Evolutionary conservation across 257 asterid species (phyloP), one percentile per base, ranked within the genome.

Genomic region (Ligustrum vulgare): DNA sequence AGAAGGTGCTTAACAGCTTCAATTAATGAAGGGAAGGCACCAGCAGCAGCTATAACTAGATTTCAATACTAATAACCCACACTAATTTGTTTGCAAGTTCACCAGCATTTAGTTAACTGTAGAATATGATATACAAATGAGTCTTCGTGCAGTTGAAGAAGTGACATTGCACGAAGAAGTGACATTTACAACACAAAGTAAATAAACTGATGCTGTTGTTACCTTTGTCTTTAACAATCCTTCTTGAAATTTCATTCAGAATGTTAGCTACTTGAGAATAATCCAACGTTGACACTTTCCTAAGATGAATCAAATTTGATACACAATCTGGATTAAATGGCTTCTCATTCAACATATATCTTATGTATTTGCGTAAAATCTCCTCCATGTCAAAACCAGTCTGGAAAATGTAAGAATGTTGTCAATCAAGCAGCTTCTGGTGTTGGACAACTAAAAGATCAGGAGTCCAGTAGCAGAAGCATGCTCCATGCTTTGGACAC

Each of bases 141-240:
- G 45, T 56, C 35, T 37, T n/a, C 33, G 39, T 34, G 36, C 39
- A 64, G 31, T 28, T n/a, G n/a, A n/a, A n/a, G n/a, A n/a, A n/a
- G n/a, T n/a, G n/a, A n/a, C n/a, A n/a, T n/a, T n/a, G n/a, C n/a
- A n/a, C n/a, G 33, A 66, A 25, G 41, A 58, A 73, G 22, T 33
- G 71, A 72, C 33, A 28, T 60, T 10, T 25, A 20, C 41, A 63
- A 45, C 13, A 25, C n/a, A 69, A 23, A 70, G 39, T 62, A 78
- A 60, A 71, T 23, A 76, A 63, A 51, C 60, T 82, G 77, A 43
- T 25, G 43, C 51, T 74, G 72, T 71, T 71, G 77, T 72, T 79
- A 94, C 98, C 99, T 87, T 94, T 92, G 69, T 94, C 98, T 71
- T 81, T 89, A 72, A 94, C 99, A 58, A 91, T 91, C 82, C 97